Evolutionary conservation across 139 green algal genomes (phyloP).

Genomic region (Pleodorina starrii): DNA sequence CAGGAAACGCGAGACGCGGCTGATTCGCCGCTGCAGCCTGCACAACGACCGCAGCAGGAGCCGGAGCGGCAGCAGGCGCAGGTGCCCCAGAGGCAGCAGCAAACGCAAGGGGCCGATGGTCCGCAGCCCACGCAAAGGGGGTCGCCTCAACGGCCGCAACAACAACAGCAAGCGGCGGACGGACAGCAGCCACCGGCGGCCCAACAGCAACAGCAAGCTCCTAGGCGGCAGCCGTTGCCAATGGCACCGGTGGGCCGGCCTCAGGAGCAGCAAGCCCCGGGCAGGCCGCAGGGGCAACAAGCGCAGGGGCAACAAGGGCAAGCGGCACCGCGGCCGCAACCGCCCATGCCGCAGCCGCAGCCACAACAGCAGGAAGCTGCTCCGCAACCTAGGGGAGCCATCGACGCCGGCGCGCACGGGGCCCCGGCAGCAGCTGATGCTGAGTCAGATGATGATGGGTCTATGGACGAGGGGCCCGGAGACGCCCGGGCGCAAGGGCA

Average conservation of each 20-base stretch:
- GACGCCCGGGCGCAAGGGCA: no score
- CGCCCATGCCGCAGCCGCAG: not conserved
- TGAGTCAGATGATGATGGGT: not conserved
- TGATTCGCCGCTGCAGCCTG: not conserved
- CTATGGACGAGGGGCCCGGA: no score
- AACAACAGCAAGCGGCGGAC: not conserved
- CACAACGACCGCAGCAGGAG: not conserved
- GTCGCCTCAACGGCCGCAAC: not conserved
- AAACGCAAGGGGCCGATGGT: not conserved
- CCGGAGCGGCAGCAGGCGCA: not conserved
- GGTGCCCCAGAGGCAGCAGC: not conserved
- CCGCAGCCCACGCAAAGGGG: not conserved
- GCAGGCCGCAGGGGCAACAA: not conserved
- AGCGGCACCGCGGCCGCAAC: not conserved
- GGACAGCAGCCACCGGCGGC: not conserved
- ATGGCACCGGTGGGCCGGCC: no score
- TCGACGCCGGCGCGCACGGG: no score
- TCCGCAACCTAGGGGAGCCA: not conserved
- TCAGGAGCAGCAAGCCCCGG: not conserved
- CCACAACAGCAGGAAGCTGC: not conserved
- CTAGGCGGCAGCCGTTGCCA: not conserved
- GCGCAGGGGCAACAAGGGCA: not conserved
- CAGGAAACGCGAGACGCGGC: no score
- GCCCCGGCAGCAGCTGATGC: not conserved
- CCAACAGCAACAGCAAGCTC: not conserved